Percentiles rank a stretch among this genome's conserved stretches.
Evolutionary conservation across 495 filamentous ascomycete species (phyloP).

Genomic region (Lasiosphaeria ovina): DNA sequence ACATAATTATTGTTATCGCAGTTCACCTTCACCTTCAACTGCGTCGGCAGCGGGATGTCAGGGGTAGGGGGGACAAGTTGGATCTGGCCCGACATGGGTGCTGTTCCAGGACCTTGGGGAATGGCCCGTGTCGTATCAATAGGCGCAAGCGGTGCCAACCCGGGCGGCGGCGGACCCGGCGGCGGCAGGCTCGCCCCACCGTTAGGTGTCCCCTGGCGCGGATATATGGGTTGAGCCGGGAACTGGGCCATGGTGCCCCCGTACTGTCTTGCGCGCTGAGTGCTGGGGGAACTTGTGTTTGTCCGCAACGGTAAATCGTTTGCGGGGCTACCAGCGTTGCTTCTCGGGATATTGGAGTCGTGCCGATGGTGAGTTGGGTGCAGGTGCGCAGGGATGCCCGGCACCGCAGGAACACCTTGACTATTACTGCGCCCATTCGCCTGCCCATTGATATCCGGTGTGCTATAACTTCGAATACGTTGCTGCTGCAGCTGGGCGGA

Average conservation of each 20-base stretch:
- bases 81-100: constrained; percentile 26
- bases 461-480: constrained; percentile 61
- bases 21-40: constrained; percentile 92
- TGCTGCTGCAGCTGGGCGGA: constrained; percentile 55
- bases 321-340: constrained; percentile 52
- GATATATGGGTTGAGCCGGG: constrained; percentile 44
- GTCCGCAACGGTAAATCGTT: constrained; percentile 51
- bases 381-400: constrained; percentile 56
- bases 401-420: constrained; percentile 49
- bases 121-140: constrained; percentile 23
- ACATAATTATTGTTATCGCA: constrained; percentile 78
- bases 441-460: constrained; percentile 58
- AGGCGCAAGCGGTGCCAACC: constrained; percentile 33
- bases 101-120: constrained; percentile 33
- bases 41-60: constrained; percentile 65
- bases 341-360: constrained; percentile 52
- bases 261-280: constrained; percentile 37
- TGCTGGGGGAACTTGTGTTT: constrained; percentile 52
- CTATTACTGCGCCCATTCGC: constrained; percentile 33
- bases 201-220: constrained; percentile 44
- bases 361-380: constrained; percentile 48
- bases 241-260: constrained; percentile 47
- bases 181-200: constrained; percentile 29
- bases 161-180: constrained; percentile 30
- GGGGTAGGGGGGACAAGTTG: constrained; percentile 36